Percentiles rank a stretch among this genome's conserved stretches.
These are phyloP conservation scores for Lecanosticta acicola DNA, from an alignment of 2,329 filamentous ascomycete genomes.

Conservation along the genomic window DNA sequence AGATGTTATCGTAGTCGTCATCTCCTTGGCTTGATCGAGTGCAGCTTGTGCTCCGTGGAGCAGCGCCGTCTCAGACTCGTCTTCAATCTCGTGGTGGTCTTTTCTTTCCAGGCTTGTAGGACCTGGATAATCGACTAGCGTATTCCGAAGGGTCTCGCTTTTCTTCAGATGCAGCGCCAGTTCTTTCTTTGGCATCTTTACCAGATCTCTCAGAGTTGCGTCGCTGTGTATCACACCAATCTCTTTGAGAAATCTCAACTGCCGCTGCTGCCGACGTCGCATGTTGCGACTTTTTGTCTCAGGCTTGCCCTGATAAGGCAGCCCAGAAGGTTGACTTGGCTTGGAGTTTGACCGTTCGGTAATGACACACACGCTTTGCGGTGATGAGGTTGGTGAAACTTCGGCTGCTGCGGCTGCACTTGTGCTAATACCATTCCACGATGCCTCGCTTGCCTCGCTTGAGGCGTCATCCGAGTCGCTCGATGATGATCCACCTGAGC, in stretches of 20 bases:
- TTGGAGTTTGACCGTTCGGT: no score
- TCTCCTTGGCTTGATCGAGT: background rate
- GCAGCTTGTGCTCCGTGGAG: background rate
- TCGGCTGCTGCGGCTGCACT: background rate
- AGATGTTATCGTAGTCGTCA: background rate
- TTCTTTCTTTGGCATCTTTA: slow-evolving; percentile 9
- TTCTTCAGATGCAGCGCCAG: slow-evolving; percentile 4
- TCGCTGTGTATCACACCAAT: slow-evolving; percentile 47
- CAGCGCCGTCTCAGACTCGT: no score
- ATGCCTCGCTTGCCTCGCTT: slow-evolving; percentile 10
- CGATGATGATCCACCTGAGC: slow-evolving; percentile 9
- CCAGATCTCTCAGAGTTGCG: slow-evolving; percentile 48
- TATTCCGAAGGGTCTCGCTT: background rate
- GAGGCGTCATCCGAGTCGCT: slow-evolving; percentile 15
- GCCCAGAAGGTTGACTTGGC: no score
- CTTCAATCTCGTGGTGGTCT: no score
- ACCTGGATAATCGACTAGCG: background rate
- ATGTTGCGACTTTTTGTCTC: slow-evolving; percentile 53
- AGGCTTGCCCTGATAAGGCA: slow-evolving; percentile 44
- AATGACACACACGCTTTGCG: no score
- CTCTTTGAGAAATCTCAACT: slow-evolving; percentile 49
- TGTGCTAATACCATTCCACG: slow-evolving; percentile 19
- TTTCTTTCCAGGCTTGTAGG: no score
- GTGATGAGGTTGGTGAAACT: background rate
- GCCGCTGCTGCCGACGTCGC: slow-evolving; percentile 47